phyloP scores from a whole-genome alignment of 208 protist species.

The Acanthamoeba lenticulata region DNA sequence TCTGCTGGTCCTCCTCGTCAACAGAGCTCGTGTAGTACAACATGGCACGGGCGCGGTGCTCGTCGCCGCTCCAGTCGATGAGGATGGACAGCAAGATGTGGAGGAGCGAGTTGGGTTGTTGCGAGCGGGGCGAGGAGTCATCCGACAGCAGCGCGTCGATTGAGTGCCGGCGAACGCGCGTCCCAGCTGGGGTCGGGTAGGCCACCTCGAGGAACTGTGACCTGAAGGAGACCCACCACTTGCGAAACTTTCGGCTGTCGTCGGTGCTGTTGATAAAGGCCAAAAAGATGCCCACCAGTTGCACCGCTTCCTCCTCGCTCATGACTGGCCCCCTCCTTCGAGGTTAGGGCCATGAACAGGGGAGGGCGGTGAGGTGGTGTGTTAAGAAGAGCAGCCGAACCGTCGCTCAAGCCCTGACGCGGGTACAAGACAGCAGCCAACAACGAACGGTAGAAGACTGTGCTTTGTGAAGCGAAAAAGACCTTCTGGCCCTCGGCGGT shows the following conservation, averaged over 20 bases:
- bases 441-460: not conserved
- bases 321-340: not conserved
- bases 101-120: not conserved
- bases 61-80: not conserved
- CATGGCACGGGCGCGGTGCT: not conserved
- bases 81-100: not conserved
- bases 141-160: not conserved
- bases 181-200: not conserved
- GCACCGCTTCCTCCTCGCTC: conserved; percentile 44
- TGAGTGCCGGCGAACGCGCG: not conserved
- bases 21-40: not conserved
- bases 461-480: not conserved
- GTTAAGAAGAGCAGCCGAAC: not conserved
- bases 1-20: not conserved
- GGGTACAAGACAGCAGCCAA: not conserved
- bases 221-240: not conserved
- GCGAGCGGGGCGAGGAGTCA: not conserved
- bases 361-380: not conserved
- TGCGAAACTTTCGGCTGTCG: not conserved
- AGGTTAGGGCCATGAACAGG: too few species aligned
- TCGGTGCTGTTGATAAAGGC: not conserved
- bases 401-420: not conserved
- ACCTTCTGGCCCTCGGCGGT: not conserved
- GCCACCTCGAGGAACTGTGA: conserved; percentile 31
- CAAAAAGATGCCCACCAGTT: conserved; percentile 40